These are phyloP conservation scores for Colletotrichum cuscutae DNA, from an alignment of 2,329 filamentous ascomycete species.

Conservation along the genomic window DNA sequence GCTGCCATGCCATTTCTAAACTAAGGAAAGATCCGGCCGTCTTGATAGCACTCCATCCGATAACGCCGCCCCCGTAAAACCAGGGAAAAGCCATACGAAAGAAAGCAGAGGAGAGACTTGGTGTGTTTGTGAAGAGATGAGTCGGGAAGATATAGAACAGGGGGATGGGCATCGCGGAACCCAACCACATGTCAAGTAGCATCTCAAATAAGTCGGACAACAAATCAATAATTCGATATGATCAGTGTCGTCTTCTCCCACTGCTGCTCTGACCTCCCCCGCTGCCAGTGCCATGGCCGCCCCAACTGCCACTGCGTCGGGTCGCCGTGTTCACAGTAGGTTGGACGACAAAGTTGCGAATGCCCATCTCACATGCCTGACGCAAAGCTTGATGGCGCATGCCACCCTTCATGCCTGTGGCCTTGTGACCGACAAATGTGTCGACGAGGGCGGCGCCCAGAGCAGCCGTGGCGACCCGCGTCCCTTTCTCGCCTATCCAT, in stretches of 20 bases:
- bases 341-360: constrained; percentile 30
- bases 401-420: constrained; percentile 38
- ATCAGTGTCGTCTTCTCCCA: constrained; percentile 7
- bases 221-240: background rate
- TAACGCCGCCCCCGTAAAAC: background rate
- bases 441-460: constrained; percentile 60
- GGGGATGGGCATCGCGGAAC: background rate
- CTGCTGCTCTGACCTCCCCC: background rate
- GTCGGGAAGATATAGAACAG: background rate
- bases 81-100: background rate
- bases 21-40: background rate
- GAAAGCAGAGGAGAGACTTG: too few relatives aligned
- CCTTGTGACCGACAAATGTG: constrained; percentile 52
- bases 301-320: background rate
- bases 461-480: constrained; percentile 59
- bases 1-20: background rate
- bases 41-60: background rate
- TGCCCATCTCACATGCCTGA: constrained; percentile 33
- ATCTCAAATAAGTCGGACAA: background rate
- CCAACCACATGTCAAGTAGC: background rate
- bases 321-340: constrained; percentile 26
- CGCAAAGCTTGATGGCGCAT: constrained; percentile 36
- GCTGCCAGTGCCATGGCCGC: background rate
- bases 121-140: background rate
- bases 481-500: constrained; percentile 61